Evolutionary conservation across 179 eudicot genomes (phyloP).

Genomic region (Silene noctiflora): DNA sequence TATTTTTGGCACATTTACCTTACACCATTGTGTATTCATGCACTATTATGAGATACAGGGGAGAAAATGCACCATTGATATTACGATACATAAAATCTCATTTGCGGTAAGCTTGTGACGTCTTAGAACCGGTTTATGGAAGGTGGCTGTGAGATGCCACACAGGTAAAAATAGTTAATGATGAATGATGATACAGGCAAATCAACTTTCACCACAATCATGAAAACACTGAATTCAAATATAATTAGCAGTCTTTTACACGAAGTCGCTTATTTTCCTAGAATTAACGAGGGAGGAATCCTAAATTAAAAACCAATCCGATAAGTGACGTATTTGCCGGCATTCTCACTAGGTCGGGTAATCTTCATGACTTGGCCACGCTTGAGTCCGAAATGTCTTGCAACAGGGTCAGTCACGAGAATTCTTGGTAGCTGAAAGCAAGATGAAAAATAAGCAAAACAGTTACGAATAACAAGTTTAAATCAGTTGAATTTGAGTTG

Average conservation of each 20-base stretch:
- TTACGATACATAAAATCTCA: no score
- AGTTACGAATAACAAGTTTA: background rate
- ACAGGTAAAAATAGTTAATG: no score
- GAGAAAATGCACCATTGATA: no score
- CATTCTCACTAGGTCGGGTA: slow-evolving; percentile 66
- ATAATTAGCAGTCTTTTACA: background rate
- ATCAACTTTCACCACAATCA: background rate
- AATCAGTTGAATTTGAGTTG: no score
- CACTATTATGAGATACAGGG: no score
- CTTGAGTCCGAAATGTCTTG: slow-evolving; percentile 59
- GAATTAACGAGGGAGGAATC: background rate
- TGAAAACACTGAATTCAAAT: background rate
- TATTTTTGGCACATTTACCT: no score
- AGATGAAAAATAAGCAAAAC: slow-evolving; percentile 8
- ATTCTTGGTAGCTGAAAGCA: slow-evolving; percentile 61
- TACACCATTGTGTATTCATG: no score
- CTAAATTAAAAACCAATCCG: slow-evolving; percentile 39
- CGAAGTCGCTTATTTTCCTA: background rate
- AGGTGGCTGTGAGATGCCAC: no score
- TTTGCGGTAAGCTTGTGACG: no score
- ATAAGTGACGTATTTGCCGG: slow-evolving; percentile 58
- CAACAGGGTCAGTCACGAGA: slow-evolving; percentile 56
- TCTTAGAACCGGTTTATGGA: no score
- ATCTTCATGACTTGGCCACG: slow-evolving; percentile 67
- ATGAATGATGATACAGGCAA: no score